Evolutionary conservation across 345 rosid genomes (phyloP).

Genomic region (Acer negundo): DNA sequence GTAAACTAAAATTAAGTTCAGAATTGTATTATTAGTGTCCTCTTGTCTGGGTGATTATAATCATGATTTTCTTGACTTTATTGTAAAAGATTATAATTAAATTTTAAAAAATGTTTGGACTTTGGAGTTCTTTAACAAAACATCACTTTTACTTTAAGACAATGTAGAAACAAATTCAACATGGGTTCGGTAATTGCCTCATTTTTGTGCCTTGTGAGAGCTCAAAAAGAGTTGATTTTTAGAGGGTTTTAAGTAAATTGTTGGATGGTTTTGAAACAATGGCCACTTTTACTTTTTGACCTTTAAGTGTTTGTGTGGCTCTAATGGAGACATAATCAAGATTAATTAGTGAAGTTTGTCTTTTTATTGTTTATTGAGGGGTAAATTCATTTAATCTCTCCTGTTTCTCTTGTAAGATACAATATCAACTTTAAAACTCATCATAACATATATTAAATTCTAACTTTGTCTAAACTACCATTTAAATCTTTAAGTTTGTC

Average conservation of each 20-base stretch:
- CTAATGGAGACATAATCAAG: constrained; percentile 31
- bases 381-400: not conserved
- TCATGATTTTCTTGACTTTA: constrained; percentile 7
- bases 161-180: constrained; percentile 1
- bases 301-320: constrained; percentile 26
- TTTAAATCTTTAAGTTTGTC: not conserved
- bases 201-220: not conserved
- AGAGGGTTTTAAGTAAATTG: constrained; percentile 26
- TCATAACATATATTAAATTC: not conserved
- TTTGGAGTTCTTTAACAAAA: not conserved
- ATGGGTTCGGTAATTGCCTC: not conserved
- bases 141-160: constrained; percentile 9
- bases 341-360: constrained; percentile 17
- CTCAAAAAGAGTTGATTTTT: not conserved
- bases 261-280: constrained; percentile 35
- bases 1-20: constrained; percentile 14
- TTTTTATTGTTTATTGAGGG: constrained; percentile 16
- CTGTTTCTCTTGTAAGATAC: not conserved
- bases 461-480: not conserved
- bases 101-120: constrained; percentile 5
- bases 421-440: not conserved
- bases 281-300: constrained; percentile 32
- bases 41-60: constrained; percentile 26
- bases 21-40: constrained; percentile 20
- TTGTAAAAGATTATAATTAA: not conserved